Percentiles rank a stretch among this genome's conserved stretches.
Conservation (phyloP, 805 yeast species). For the Ogataea paradorogensis region DNA sequence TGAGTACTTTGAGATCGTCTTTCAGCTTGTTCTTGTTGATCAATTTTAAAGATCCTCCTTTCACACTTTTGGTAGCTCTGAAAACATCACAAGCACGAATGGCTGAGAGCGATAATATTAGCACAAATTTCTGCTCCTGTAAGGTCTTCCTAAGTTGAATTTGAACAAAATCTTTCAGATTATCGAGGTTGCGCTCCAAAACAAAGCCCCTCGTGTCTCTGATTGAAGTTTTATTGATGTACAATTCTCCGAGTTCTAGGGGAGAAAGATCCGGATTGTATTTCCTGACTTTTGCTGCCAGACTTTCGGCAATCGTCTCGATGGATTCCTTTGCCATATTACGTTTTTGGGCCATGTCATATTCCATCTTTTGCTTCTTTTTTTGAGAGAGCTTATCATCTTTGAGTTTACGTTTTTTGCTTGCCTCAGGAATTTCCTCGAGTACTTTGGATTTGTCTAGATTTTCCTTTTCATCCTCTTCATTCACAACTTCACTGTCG, state of each 20-base stretch:
- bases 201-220: conserved; percentile 60
- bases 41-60: conserved; percentile 57
- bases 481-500: conserved; percentile 38
- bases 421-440: conserved; percentile 6
- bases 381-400: conserved; percentile 53
- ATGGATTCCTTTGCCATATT: conserved; percentile 53
- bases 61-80: conserved; percentile 51
- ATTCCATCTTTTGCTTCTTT: conserved; percentile 65
- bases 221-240: conserved; percentile 52
- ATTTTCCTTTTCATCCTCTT: conserved; percentile 13
- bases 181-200: conserved; percentile 50
- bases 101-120: conserved; percentile 71
- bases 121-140: conserved; percentile 42
- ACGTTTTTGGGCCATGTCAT: conserved; percentile 57
- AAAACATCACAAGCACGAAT: conserved; percentile 83
- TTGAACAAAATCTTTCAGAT: conserved; percentile 53
- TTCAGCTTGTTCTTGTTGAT: conserved; percentile 72
- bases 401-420: conserved; percentile 29
- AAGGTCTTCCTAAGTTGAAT: conserved; percentile 47
- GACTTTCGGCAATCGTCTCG: conserved; percentile 61
- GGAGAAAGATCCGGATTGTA: conserved; percentile 67
- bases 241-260: conserved; percentile 67
- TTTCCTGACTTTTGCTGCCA: conserved; percentile 59
- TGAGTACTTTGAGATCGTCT: conserved; percentile 52
- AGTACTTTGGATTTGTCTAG: conserved; percentile 22